A percentile compares a stretch with the other conserved stretches of the same genome.
Evolutionary conservation across 2,329 filamentous ascomycete species (phyloP).

Genomic region (Alternaria ethzedia): DNA sequence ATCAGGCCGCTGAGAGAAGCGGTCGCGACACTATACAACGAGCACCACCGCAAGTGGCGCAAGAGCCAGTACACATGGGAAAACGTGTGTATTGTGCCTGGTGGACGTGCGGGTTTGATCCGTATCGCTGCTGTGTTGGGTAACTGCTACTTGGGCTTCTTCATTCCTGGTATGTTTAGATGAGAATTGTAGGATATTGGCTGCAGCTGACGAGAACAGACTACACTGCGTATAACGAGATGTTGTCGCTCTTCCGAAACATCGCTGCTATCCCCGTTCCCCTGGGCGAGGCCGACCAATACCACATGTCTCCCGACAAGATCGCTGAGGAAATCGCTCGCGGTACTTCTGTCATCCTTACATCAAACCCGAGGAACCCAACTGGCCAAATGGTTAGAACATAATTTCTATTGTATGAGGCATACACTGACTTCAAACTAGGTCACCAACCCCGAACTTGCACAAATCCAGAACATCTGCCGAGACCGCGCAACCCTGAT

Average conservation of each 20-base stretch:
- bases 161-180: conserved; percentile 65
- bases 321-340: conserved; percentile 90
- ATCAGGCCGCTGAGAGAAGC: conserved; percentile 90
- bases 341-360: conserved; percentile 80
- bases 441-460: conserved; percentile 81
- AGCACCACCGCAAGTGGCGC: conserved; percentile 86
- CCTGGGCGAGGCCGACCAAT: conserved; percentile 82
- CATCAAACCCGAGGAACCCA: conserved; percentile 93
- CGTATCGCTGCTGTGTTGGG: conserved; percentile 93
- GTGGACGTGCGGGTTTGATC: conserved; percentile 89
- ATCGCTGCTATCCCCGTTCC: conserved; percentile 60
- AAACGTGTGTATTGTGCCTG: conserved; percentile 82
- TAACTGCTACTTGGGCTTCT: conserved; percentile 91
- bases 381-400: conserved; percentile 72
- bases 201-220: conserved; percentile 51
- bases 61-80: conserved; percentile 93
- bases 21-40: conserved; percentile 91
- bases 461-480: conserved; percentile 91
- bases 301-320: conserved; percentile 92
- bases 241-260: conserved; percentile 94
- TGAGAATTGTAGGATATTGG: too few relatives aligned
- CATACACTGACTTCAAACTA: background rate
- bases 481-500: conserved; percentile 89
- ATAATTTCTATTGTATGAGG: background rate
- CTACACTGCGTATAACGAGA: conserved; percentile 97